These are phyloP conservation scores for Panaeolus papilionaceus DNA, from an alignment of 768 basidiomycete species.

Conservation along the genomic window DNA sequence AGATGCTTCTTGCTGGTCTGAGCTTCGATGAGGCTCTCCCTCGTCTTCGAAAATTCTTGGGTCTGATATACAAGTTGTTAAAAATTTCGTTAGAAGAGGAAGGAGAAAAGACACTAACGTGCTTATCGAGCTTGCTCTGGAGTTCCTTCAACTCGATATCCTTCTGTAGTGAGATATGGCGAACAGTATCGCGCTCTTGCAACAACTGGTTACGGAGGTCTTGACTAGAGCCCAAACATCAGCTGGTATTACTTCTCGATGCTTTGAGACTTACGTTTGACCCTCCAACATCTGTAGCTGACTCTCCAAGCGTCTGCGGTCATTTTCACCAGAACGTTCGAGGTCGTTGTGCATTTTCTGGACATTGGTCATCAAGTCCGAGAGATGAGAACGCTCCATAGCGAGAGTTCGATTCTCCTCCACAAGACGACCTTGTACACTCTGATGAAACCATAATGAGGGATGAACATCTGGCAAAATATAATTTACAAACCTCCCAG, in stretches of 20 bases:
- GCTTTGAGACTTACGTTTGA: constrained; percentile 60
- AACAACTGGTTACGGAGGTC: constrained; percentile 72
- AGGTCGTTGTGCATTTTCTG: constrained; percentile 91
- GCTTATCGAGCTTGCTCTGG: constrained; percentile 73
- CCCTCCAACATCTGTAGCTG: constrained; percentile 79
- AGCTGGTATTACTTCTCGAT: background rate
- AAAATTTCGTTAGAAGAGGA: background rate
- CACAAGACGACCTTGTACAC: constrained; percentile 78
- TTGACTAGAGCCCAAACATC: constrained; percentile 51
- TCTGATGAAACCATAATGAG: constrained; percentile 45
- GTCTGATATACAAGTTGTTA: constrained; percentile 42
- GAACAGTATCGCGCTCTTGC: constrained; percentile 75
- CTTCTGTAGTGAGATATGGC: constrained; percentile 80
- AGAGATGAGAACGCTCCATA: constrained; percentile 82
- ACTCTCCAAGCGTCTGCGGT: constrained; percentile 79
- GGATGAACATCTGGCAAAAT: background rate
- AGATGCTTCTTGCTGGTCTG: constrained; percentile 83
- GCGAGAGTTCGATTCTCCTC: constrained; percentile 86
- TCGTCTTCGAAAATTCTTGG: constrained; percentile 68
- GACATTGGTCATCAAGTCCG: constrained; percentile 88
- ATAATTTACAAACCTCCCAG: constrained; percentile 70
- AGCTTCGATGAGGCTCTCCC: constrained; percentile 73
- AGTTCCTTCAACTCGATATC: constrained; percentile 83
- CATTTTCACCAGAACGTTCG: constrained; percentile 83
- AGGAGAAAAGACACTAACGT: constrained; percentile 48